Evolutionary conservation across 495 filamentous ascomycete species (phyloP).

Genomic region (Talaromyces trachyspermus): DNA sequence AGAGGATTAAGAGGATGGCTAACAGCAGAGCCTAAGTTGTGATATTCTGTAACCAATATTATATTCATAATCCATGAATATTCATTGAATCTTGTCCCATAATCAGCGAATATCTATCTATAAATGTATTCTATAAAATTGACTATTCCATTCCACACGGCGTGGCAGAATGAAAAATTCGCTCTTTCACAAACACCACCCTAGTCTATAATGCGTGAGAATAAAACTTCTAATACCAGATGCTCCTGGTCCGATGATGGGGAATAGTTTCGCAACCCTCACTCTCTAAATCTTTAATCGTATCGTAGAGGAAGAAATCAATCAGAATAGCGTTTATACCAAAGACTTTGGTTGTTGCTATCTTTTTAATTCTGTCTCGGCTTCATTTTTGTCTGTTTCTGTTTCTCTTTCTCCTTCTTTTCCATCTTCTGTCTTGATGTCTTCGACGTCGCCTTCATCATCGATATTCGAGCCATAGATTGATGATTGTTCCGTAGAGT

Average conservation of each 20-base stretch:
- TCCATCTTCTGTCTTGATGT: not conserved
- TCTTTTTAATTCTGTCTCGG: constrained; percentile 2
- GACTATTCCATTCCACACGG: too few relatives aligned
- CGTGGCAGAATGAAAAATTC: too few relatives aligned
- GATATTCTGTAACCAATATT: too few relatives aligned
- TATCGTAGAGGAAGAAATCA: constrained; percentile 95
- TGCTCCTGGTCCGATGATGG: constrained; percentile 90
- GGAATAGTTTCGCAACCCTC: constrained; percentile 56
- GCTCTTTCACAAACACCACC: too few relatives aligned
- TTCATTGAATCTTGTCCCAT: too few relatives aligned
- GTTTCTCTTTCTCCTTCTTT: not conserved
- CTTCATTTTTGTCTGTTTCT: constrained; percentile 13
- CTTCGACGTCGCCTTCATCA: not conserved
- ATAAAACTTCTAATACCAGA: constrained; percentile 68
- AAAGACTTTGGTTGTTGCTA: constrained; percentile 24
- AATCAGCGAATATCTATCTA: too few relatives aligned
- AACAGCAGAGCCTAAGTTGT: not conserved
- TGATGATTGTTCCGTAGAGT: not conserved
- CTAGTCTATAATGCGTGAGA: not conserved
- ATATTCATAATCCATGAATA: too few relatives aligned
- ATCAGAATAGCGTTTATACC: constrained; percentile 83
- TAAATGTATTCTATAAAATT: not conserved
- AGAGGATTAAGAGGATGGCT: constrained; percentile 18
- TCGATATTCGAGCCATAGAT: not conserved
- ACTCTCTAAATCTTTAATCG: constrained; percentile 72